A percentile compares a stretch with the other conserved stretches of the same genome.
Evolutionary conservation across 2,329 filamentous ascomycete genomes (phyloP).

Genomic region (Colletotrichum sp.): DNA sequence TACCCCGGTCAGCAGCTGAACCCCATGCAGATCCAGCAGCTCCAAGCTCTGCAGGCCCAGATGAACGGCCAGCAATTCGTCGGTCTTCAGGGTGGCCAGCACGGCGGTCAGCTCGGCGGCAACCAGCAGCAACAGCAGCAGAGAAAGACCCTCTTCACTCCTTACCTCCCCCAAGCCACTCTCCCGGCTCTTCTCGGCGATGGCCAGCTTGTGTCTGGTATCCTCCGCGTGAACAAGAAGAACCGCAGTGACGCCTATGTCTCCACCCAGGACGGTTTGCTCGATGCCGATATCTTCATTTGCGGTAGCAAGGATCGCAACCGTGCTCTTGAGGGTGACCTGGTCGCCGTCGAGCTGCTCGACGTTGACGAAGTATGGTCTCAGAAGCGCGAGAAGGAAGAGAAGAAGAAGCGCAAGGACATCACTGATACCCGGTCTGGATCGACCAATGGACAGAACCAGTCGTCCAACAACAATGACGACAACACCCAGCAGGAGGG

Average conservation of each 20-base stretch:
- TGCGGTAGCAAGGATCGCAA: slow-evolving; percentile 99
- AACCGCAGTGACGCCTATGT: slow-evolving; percentile 99
- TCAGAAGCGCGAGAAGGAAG: slow-evolving; percentile 98
- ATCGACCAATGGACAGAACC: slow-evolving; percentile 74
- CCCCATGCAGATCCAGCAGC: slow-evolving; percentile 84
- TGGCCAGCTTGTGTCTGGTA: slow-evolving; percentile 93
- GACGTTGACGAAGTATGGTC: slow-evolving; percentile 99
- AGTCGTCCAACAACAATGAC: slow-evolving; percentile 66
- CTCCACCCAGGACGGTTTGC: slow-evolving; percentile 82
- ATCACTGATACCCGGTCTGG: slow-evolving; percentile 89
- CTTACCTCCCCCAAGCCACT: slow-evolving; percentile 93
- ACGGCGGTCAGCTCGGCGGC: slow-evolving; percentile 69
- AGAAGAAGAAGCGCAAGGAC: slow-evolving; percentile 99
- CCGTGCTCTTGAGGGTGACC: slow-evolving; percentile 92
- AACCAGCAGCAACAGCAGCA: slow-evolving; percentile 85
- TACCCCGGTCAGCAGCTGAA: slow-evolving; percentile 87
- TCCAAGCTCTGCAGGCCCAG: slow-evolving; percentile 91
- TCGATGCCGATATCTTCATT: slow-evolving; percentile 99
- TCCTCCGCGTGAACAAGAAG: slow-evolving; percentile 99
- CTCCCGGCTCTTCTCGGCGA: slow-evolving; percentile 89
- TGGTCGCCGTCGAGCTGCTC: slow-evolving; percentile 93
- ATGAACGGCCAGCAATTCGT: slow-evolving; percentile 79
- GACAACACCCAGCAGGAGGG: slow-evolving; percentile 74
- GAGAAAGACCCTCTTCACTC: slow-evolving; percentile 97
- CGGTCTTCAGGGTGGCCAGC: slow-evolving; percentile 72